Percentiles rank a stretch among this genome's conserved stretches.
These are phyloP conservation scores for Trifolium dubium DNA, from an alignment of 306 rosid genomes.

Conservation along the genomic window DNA sequence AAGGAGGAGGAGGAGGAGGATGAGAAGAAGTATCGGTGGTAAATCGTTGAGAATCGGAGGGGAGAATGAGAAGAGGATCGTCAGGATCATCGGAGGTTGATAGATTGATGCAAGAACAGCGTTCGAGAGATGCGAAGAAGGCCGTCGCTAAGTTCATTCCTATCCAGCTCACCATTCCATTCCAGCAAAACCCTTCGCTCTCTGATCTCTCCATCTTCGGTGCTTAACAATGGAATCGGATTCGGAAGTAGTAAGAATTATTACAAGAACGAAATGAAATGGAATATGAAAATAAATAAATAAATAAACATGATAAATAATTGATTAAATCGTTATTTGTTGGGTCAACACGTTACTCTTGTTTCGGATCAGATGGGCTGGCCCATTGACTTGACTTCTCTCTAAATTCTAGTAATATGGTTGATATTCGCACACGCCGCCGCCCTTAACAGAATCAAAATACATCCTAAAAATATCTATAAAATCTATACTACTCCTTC, in stretches of 20 bases:
- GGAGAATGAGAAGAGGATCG: constrained; percentile 32
- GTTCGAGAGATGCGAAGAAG: constrained; percentile 71
- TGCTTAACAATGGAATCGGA: not conserved
- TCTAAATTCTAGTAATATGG: no score
- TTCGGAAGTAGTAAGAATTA: not conserved
- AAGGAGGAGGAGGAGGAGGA: not conserved
- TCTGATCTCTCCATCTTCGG: not conserved
- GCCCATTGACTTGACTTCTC: not conserved
- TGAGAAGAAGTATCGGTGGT: constrained; percentile 42
- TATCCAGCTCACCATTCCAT: constrained; percentile 57
- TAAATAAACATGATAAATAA: no score
- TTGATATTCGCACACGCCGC: no score
- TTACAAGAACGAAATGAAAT: not conserved
- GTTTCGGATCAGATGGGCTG: constrained; percentile 7
- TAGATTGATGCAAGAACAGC: constrained; percentile 68
- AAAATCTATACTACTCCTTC: no score
- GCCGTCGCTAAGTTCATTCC: constrained; percentile 60
- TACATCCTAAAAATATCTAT: no score
- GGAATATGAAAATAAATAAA: no score
- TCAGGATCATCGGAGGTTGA: constrained; percentile 54
- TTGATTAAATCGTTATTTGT: no score
- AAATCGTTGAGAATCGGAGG: constrained; percentile 29
- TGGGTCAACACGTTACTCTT: not conserved
- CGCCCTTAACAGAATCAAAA: no score
- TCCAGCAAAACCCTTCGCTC: constrained; percentile 39